Evolutionary conservation across 805 yeast species (phyloP).

Genomic region (Cyberlindnera meyerae): DNA sequence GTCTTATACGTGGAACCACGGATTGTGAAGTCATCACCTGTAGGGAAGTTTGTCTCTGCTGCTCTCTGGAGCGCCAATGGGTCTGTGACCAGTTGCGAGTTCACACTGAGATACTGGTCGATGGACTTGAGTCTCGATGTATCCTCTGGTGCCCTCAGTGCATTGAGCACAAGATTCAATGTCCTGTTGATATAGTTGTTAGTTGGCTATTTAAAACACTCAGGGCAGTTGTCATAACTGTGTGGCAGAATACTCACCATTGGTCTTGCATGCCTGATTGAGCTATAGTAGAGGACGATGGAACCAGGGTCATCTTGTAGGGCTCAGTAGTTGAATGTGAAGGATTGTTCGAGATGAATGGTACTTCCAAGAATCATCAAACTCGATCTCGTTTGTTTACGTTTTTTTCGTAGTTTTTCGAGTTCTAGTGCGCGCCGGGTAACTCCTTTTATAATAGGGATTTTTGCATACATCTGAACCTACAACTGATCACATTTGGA

Average conservation of each 20-base stretch:
- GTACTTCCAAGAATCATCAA: background rate
- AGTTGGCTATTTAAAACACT: slow-evolving; percentile 1
- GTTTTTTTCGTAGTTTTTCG: slow-evolving; percentile 9
- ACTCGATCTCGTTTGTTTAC: slow-evolving; percentile 9
- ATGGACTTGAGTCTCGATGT: slow-evolving; percentile 15
- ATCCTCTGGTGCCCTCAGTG: slow-evolving; percentile 14
- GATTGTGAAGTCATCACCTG: slow-evolving; percentile 28
- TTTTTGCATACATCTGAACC: no score
- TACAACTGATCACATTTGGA: no score
- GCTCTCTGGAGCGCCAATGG: slow-evolving; percentile 9
- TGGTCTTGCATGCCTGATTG: no score
- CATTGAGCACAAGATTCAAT: slow-evolving; percentile 22
- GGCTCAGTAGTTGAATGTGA: no score
- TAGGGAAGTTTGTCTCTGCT: slow-evolving; percentile 9
- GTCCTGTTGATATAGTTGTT: slow-evolving; percentile 18
- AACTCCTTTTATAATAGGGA: no score
- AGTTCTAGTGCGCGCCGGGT: no score
- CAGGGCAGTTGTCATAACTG: background rate
- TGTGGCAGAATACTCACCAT: background rate
- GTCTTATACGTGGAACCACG: slow-evolving; percentile 38
- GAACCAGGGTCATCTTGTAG: no score
- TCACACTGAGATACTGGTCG: slow-evolving; percentile 15
- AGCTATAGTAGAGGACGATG: no score
- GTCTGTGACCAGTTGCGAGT: slow-evolving; percentile 9
- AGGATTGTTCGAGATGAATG: background rate